Base-by-base conservation (phyloP, 495 filamentous ascomycete species). In the Penicillium coffeae region DNA sequence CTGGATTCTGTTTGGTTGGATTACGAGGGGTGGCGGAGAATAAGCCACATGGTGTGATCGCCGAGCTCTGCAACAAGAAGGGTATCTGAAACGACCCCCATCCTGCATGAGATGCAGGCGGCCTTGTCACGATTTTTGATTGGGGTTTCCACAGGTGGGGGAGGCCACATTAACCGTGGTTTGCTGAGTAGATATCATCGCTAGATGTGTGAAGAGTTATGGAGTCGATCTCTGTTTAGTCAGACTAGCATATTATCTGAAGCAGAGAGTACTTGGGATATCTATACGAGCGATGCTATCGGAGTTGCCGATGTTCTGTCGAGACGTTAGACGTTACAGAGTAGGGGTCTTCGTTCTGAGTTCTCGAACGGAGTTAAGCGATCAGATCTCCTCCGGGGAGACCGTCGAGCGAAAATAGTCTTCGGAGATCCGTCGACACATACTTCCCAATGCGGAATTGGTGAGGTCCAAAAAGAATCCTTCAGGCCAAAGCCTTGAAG, bases 21-120 rank as follows among this genome's bases (percentile, higher is more conserved):
- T 5, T 4, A 30, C 10, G 25, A 30, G 25, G 25, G 25, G 25
- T 10, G 5, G 25, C 5, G 18, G 36, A 43, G 13, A 3, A 21
- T 7, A 33, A 45, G 16, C 42, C 42, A 45, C 42, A 45, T 45
- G 42, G 42, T 18, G 12, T n/a, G 42, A 45, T 34, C 30, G n/a
- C 14, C 42, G 12, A n/a, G 21, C 21, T 20, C 38, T 21, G 4
- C 32, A 19, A 30, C 41, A n/a, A 10, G 8, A 3, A 6, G 19
- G 35, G 30, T 32, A 21, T 45, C 18, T 45, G 42, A 45, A 45
- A 45, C 42, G 2, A n/a, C 42, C 42, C 27, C 15, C 27, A 36
- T 33, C 15, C 22, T 43, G 25, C 27, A 45, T 20, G 27, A 21
- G 27, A 14, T 36, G 42, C 32, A 45, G 16, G 21, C 38, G 15